These are phyloP conservation scores for Pichia sp. DNA, from an alignment of 1,139 yeast species.

Conservation along the genomic window DNA sequence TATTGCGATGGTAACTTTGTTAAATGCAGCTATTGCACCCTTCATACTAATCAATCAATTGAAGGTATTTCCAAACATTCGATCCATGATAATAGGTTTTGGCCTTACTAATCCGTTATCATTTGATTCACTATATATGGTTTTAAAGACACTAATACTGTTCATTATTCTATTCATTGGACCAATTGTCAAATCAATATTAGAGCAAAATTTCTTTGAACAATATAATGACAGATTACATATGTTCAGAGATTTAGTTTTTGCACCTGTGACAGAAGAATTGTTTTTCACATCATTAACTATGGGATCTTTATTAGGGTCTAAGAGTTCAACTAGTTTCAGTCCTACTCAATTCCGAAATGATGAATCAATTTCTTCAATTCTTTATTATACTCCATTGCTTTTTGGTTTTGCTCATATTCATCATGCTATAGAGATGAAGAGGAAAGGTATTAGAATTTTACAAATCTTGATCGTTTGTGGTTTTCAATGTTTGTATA, in stretches of 20 bases:
- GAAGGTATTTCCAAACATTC: constrained; percentile 10
- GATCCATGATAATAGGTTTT: constrained; percentile 7
- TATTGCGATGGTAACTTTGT: constrained; percentile 23
- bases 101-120: constrained; percentile 14
- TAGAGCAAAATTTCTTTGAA: constrained; percentile 28
- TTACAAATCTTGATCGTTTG: constrained; percentile 36
- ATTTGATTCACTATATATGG: constrained; percentile 16
- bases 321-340: not conserved
- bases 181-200: constrained; percentile 47
- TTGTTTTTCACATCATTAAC: constrained; percentile 65
- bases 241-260: constrained; percentile 45
- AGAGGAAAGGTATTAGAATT: constrained; percentile 26
- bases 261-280: constrained; percentile 90
- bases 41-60: constrained; percentile 15
- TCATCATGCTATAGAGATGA: constrained; percentile 67
- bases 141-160: constrained; percentile 15
- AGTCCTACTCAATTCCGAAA: constrained; percentile 8
- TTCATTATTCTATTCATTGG: constrained; percentile 32
- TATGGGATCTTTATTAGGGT: constrained; percentile 36
- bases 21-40: constrained; percentile 29
- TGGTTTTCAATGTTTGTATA: constrained; percentile 58
- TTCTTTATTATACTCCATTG: constrained; percentile 43
- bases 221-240: constrained; percentile 19
- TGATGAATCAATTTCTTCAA: not conserved
- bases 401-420: constrained; percentile 88